These are phyloP conservation scores for Fusarium irregulare DNA, from an alignment of 2,329 filamentous ascomycete genomes.

Conservation along the genomic window DNA sequence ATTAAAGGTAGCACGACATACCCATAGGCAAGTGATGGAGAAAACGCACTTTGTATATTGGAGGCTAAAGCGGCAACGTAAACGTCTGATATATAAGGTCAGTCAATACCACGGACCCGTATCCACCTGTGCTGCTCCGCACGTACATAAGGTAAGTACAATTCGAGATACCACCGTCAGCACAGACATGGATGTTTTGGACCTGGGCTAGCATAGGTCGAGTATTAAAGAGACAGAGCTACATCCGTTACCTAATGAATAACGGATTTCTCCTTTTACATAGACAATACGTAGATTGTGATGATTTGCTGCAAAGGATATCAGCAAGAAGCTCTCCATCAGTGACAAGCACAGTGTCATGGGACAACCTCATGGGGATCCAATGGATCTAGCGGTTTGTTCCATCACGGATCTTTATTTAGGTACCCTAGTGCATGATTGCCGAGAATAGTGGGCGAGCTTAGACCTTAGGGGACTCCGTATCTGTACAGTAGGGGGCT, in stretches of 20 bases:
- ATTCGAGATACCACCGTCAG: not conserved
- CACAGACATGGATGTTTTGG: not conserved
- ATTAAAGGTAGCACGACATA: not conserved
- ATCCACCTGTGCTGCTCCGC: not conserved
- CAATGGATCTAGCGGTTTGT: not conserved
- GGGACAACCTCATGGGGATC: not conserved
- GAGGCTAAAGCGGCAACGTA: not conserved
- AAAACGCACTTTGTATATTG: not conserved
- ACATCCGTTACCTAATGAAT: not conserved
- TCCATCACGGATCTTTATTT: slow-evolving; percentile 3
- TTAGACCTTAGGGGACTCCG: slow-evolving; percentile 30
- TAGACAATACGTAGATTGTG: not conserved
- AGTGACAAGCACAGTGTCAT: not conserved
- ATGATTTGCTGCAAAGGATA: not conserved
- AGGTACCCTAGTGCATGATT: slow-evolving; percentile 37
- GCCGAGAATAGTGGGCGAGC: slow-evolving; percentile 35
- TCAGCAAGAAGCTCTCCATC: not conserved
- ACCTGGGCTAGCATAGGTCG: not conserved
- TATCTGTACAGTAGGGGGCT: not conserved
- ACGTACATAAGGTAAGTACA: not conserved
- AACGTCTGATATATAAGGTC: not conserved
- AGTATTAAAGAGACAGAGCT: not conserved
- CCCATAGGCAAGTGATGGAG: not conserved
- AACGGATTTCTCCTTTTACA: not conserved
- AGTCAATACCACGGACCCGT: not conserved